phyloP scores from a whole-genome alignment of 2,329 filamentous ascomycete species.

The Xylariaceae sp. region DNA sequence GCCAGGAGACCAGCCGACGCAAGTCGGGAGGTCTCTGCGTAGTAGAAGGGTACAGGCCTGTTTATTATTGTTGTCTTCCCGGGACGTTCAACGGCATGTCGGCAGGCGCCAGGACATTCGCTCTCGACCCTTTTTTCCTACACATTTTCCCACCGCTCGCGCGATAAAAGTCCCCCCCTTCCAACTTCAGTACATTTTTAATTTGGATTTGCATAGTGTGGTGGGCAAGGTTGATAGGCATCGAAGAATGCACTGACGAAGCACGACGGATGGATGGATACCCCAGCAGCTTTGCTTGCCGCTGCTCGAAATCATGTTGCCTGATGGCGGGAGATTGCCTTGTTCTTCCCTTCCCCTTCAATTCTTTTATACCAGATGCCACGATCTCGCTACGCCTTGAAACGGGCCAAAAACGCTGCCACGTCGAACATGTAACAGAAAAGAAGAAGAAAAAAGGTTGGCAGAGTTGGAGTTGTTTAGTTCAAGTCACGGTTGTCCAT shows the following conservation, averaged over 20 bases:
- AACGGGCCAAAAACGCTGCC: not conserved
- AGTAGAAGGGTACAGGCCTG: slow-evolving; percentile 13
- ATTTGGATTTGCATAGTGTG: slow-evolving; percentile 24
- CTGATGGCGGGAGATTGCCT: slow-evolving; percentile 16
- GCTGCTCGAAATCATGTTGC: slow-evolving; percentile 26
- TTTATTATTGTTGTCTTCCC: slow-evolving; percentile 12
- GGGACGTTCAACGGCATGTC: slow-evolving; percentile 22
- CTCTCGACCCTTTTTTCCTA: slow-evolving; percentile 31
- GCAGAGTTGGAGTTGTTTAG: too few relatives aligned
- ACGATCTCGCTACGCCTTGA: not conserved
- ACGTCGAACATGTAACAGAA: not conserved
- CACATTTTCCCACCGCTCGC: slow-evolving; percentile 29
- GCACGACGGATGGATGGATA: slow-evolving; percentile 32
- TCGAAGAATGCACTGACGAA: slow-evolving; percentile 32
- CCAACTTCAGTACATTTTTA: slow-evolving; percentile 8
- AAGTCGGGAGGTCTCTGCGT: slow-evolving; percentile 18
- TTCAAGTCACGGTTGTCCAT: too few relatives aligned
- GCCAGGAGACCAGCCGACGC: slow-evolving; percentile 18
- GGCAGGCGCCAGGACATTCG: slow-evolving; percentile 31
- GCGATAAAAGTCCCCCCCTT: slow-evolving; percentile 26
- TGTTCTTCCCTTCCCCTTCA: not conserved
- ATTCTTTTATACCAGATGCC: not conserved
- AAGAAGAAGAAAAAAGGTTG: not conserved
- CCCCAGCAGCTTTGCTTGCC: slow-evolving; percentile 27
- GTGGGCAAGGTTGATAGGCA: slow-evolving; percentile 20